phyloP scores from a whole-genome alignment of 2,329 filamentous ascomycete species.

The Dactylellina sp. region DNA sequence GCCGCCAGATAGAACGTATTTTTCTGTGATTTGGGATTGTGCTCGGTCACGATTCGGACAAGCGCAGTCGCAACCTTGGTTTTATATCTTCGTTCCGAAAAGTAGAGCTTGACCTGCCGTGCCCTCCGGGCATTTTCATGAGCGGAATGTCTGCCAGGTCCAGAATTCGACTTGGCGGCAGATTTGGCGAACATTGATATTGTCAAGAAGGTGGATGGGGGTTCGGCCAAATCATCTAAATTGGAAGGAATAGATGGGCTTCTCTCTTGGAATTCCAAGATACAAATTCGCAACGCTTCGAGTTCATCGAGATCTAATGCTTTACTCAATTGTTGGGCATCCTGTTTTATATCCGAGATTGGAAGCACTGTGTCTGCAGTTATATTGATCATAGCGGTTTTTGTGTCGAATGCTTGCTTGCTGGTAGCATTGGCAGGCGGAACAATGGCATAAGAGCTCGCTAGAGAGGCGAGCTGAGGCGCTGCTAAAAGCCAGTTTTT shows the following conservation, averaged over 20 bases:
- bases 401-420: slow-evolving; percentile 81
- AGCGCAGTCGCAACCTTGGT: slow-evolving; percentile 43
- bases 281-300: slow-evolving; percentile 80
- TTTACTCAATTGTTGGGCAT: slow-evolving; percentile 86
- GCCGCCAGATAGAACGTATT: slow-evolving; percentile 31
- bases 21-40: slow-evolving; percentile 31
- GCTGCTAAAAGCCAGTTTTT: slow-evolving; percentile 77
- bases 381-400: slow-evolving; percentile 86
- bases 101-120: slow-evolving; percentile 36
- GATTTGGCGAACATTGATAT: slow-evolving; percentile 50
- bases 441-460: slow-evolving; percentile 77
- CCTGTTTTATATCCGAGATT: slow-evolving; percentile 82
- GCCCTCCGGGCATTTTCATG: slow-evolving; percentile 14
- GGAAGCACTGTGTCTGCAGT: slow-evolving; percentile 66
- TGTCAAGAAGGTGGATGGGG: slow-evolving; percentile 63
- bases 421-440: slow-evolving; percentile 72
- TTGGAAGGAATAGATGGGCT: slow-evolving; percentile 68
- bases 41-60: slow-evolving; percentile 25
- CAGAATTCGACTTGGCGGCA: slow-evolving; percentile 35
- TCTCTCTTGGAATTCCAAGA: slow-evolving; percentile 86
- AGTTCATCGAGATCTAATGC: slow-evolving; percentile 82
- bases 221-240: slow-evolving; percentile 67
- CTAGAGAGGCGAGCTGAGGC: slow-evolving; percentile 76
- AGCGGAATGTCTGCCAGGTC: background rate
- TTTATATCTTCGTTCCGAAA: slow-evolving; percentile 42